A percentile compares a stretch with the other conserved stretches of the same genome.
These are phyloP conservation scores for Grammothele lineata DNA, from an alignment of 768 basidiomycete genomes.

Conservation along the genomic window DNA sequence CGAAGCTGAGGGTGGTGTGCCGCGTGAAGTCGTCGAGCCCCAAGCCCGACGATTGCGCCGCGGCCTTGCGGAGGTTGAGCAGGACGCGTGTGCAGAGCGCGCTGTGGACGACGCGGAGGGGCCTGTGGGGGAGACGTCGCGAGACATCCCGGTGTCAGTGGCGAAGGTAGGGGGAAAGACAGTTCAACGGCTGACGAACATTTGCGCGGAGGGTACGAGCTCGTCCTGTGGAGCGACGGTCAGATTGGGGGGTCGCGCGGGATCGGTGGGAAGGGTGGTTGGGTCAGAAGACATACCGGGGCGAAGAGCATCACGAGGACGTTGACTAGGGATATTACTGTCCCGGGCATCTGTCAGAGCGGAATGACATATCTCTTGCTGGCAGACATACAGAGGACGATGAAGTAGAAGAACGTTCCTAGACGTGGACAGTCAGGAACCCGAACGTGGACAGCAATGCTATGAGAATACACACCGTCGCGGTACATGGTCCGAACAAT, in stretches of 20 bases:
- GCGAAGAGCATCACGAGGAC: slow-evolving; percentile 5
- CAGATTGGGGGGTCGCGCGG: not conserved
- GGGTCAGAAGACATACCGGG: not conserved
- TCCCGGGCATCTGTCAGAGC: not conserved
- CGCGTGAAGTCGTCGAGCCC: slow-evolving; percentile 1
- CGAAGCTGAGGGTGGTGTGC: too few species aligned
- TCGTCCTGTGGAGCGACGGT: not conserved
- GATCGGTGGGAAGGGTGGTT: not conserved
- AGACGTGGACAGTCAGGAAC: not conserved
- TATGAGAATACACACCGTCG: not conserved
- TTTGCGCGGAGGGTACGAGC: not conserved
- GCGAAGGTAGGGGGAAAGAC: not conserved
- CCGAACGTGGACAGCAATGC: too few species aligned
- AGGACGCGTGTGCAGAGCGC: slow-evolving; percentile 9
- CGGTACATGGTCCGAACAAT: slow-evolving; percentile 5
- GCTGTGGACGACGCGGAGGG: slow-evolving; percentile 4
- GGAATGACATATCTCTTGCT: not conserved
- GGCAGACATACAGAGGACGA: not conserved
- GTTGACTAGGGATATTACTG: slow-evolving; percentile 2
- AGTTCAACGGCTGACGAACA: not conserved
- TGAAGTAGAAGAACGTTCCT: slow-evolving; percentile 2
- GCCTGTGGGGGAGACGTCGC: not conserved
- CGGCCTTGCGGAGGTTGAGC: slow-evolving; percentile 4
- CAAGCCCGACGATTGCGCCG: not conserved
- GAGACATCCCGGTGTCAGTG: not conserved